Evolutionary conservation across 345 rosid species (phyloP).

Genomic region (Pugionium cornutum): DNA sequence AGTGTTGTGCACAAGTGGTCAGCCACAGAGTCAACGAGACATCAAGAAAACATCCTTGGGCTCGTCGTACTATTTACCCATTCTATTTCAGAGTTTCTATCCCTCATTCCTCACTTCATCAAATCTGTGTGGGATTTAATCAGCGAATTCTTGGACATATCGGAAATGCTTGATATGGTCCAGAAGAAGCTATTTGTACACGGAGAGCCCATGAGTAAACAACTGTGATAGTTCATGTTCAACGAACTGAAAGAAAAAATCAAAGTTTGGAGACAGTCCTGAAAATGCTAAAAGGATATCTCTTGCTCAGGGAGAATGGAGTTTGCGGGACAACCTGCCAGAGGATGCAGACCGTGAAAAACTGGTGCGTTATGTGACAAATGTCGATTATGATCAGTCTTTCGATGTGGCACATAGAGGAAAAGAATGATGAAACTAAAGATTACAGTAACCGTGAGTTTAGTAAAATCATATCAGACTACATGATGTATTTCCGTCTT

Average conservation of each 20-base stretch:
- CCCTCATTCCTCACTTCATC: slow-evolving; percentile 33
- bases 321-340: slow-evolving; percentile 34
- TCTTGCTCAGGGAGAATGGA: slow-evolving; percentile 57
- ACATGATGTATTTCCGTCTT: slow-evolving; percentile 50
- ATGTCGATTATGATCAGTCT: slow-evolving; percentile 47
- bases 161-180: slow-evolving; percentile 37
- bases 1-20: slow-evolving; percentile 4
- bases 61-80: slow-evolving; percentile 25
- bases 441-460: slow-evolving; percentile 29
- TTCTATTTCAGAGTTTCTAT: slow-evolving; percentile 24
- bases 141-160: slow-evolving; percentile 38
- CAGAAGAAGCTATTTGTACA: slow-evolving; percentile 34
- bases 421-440: background rate
- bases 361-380: slow-evolving; percentile 41
- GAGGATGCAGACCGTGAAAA: background rate
- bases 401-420: slow-evolving; percentile 51
- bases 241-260: slow-evolving; percentile 41
- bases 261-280: slow-evolving; percentile 47
- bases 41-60: slow-evolving; percentile 14
- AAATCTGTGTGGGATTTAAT: background rate
- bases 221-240: slow-evolving; percentile 56
- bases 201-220: slow-evolving; percentile 45
- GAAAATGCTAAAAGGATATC: slow-evolving; percentile 51
- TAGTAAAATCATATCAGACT: slow-evolving; percentile 50
- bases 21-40: slow-evolving; percentile 27